These are phyloP conservation scores for Globisporangium takayamanum DNA, from an alignment of 352 stramenopile genomes.

Conservation along the genomic window DNA sequence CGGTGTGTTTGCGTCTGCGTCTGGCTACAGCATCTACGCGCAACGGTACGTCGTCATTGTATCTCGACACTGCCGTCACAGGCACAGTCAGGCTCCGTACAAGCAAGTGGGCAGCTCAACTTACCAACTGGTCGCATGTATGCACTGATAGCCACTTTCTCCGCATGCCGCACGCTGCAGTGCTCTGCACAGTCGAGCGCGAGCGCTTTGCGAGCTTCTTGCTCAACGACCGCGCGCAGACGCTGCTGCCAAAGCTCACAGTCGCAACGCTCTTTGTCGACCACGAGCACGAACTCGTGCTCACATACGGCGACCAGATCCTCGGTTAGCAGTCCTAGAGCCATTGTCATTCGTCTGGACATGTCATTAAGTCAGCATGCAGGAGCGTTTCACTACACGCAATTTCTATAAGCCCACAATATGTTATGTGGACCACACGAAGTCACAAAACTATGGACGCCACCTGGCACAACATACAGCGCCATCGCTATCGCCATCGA, in stretches of 20 bases:
- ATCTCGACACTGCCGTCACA: not conserved
- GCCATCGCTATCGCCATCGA: too few species aligned
- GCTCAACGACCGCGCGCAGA: constrained; percentile 52
- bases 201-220: constrained; percentile 48
- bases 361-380: not conserved
- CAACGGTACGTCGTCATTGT: constrained; percentile 29
- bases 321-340: constrained; percentile 22
- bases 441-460: too few species aligned
- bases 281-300: constrained; percentile 53
- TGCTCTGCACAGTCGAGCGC: constrained; percentile 51
- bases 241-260: constrained; percentile 54
- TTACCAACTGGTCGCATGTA: not conserved
- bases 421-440: too few species aligned
- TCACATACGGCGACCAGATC: constrained; percentile 66
- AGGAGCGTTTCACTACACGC: not conserved
- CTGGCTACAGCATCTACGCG: constrained; percentile 76
- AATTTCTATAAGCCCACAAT: too few species aligned
- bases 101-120: not conserved
- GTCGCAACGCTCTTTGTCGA: constrained; percentile 59
- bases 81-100: too few species aligned
- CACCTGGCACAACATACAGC: too few species aligned
- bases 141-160: constrained; percentile 38
- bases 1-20: constrained; percentile 61
- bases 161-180: constrained; percentile 48
- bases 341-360: not conserved